Evolutionary conservation across 179 eudicot species (phyloP).

Genomic region (Vitellaria paradoxa): DNA sequence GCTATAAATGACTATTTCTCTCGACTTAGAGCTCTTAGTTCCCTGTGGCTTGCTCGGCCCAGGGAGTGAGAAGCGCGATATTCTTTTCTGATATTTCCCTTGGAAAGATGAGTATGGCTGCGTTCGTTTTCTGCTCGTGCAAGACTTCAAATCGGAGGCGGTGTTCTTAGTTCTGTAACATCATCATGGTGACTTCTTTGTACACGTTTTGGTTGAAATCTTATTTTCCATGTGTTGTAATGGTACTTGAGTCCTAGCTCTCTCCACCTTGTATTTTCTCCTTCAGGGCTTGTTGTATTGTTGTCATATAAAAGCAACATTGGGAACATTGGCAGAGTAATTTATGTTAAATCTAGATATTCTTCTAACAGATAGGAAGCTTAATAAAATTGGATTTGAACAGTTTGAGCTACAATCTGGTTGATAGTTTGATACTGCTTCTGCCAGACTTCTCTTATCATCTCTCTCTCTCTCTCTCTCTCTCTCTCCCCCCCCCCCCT

Average conservation of each 20-base stretch:
- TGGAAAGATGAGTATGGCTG: slow-evolving; percentile 3
- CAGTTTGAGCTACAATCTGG: not conserved
- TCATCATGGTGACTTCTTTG: not conserved
- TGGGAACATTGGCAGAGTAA: slow-evolving; percentile 3
- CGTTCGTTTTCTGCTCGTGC: not conserved
- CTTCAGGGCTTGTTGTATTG: not conserved
- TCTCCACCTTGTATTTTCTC: not conserved
- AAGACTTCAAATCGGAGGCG: not conserved
- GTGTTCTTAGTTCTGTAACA: not conserved
- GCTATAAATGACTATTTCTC: slow-evolving; percentile 71
- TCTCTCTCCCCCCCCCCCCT: too few relatives aligned
- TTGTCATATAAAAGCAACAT: not conserved
- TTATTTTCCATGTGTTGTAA: slow-evolving; percentile 2
- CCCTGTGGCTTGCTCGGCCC: slow-evolving; percentile 81
- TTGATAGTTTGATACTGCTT: too few relatives aligned
- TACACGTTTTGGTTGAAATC: not conserved
- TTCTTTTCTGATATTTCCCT: not conserved
- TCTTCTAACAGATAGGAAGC: not conserved
- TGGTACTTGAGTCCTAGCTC: not conserved
- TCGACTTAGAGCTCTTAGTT: slow-evolving; percentile 71
- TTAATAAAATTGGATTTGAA: not conserved
- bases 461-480: too few relatives aligned
- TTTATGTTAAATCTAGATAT: not conserved
- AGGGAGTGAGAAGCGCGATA: slow-evolving; percentile 41
- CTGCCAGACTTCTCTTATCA: too few relatives aligned